These are phyloP conservation scores for Lasiosphaeris hirsuta DNA, from an alignment of 495 filamentous ascomycete species.

Conservation along the genomic window DNA sequence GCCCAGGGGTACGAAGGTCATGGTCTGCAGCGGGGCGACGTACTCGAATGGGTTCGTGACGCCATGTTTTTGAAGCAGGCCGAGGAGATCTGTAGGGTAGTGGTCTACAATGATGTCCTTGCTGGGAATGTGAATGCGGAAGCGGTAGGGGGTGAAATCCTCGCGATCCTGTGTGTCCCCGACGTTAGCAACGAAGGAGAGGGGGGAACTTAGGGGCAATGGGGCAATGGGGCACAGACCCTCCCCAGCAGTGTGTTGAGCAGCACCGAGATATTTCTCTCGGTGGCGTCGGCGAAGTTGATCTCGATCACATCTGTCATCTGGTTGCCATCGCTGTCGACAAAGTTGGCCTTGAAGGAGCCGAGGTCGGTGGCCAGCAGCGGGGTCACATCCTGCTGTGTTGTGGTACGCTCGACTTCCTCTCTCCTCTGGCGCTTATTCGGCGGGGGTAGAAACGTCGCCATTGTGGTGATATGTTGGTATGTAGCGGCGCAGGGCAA, in stretches of 20 bases:
- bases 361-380: conserved; percentile 67
- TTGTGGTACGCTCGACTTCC: conserved; percentile 63
- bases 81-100: conserved; percentile 57
- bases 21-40: not conserved
- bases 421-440: conserved; percentile 85
- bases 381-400: conserved; percentile 73
- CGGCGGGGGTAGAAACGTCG: conserved; percentile 83
- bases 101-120: conserved; percentile 66
- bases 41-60: conserved; percentile 47
- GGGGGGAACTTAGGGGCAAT: not conserved
- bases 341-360: conserved; percentile 80
- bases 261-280: conserved; percentile 87
- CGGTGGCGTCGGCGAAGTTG: conserved; percentile 77
- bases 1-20: too few relatives aligned
- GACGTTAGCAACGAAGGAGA: not conserved
- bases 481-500: not conserved
- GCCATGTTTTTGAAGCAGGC: conserved; percentile 47
- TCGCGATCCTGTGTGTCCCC: conserved; percentile 51
- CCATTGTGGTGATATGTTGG: conserved; percentile 53
- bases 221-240: conserved; percentile 45
- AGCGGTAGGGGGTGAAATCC: conserved; percentile 84
- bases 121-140: conserved; percentile 63
- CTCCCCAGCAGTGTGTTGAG: conserved; percentile 83
- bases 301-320: conserved; percentile 67
- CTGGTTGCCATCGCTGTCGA: conserved; percentile 72